These are phyloP conservation scores for Cryptococcus floricola DNA, from an alignment of 1,284 basidiomycete genomes.

Conservation along the genomic window DNA sequence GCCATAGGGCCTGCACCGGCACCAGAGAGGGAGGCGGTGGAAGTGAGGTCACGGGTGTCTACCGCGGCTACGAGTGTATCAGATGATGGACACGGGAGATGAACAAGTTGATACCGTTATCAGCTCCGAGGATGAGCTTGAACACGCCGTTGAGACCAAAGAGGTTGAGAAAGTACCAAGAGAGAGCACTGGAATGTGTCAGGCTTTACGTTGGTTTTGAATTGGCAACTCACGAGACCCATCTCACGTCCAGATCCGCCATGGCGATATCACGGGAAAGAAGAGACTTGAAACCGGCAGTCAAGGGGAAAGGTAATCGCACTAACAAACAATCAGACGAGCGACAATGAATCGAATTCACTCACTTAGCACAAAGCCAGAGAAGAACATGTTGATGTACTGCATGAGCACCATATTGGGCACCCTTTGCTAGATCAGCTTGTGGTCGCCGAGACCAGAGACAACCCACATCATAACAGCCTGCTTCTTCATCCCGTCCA, in stretches of 20 bases:
- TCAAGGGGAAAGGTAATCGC: conserved; percentile 94
- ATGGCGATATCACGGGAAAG: conserved; percentile 94
- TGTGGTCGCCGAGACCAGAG: neutral
- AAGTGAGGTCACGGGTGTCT: conserved; percentile 66
- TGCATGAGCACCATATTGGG: conserved; percentile 99
- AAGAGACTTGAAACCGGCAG: conserved; percentile 97
- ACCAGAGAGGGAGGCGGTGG: conserved; percentile 64
- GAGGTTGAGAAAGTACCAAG: conserved; percentile 99
- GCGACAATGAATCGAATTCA: conserved; percentile 23
- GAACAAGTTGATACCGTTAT: conserved; percentile 65
- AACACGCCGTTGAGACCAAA: conserved; percentile 96
- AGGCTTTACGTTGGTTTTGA: neutral
- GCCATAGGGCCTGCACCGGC: conserved; percentile 52
- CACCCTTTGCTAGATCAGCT: conserved; percentile 53
- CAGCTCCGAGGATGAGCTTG: conserved; percentile 83
- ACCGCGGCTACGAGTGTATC: conserved; percentile 60
- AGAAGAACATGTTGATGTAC: conserved; percentile 99
- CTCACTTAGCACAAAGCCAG: conserved; percentile 94
- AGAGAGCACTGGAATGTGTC: conserved; percentile 60
- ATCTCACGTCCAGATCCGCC: conserved; percentile 94
- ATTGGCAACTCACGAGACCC: conserved; percentile 66
- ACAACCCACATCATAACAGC: conserved; percentile 70
- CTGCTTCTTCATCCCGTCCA: conserved; percentile 98
- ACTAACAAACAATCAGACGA: conserved; percentile 55
- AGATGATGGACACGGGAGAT: conserved; percentile 9